phyloP scores from a whole-genome alignment of 1,284 basidiomycete species.

The Austroboletus novae-zelandiae region DNA sequence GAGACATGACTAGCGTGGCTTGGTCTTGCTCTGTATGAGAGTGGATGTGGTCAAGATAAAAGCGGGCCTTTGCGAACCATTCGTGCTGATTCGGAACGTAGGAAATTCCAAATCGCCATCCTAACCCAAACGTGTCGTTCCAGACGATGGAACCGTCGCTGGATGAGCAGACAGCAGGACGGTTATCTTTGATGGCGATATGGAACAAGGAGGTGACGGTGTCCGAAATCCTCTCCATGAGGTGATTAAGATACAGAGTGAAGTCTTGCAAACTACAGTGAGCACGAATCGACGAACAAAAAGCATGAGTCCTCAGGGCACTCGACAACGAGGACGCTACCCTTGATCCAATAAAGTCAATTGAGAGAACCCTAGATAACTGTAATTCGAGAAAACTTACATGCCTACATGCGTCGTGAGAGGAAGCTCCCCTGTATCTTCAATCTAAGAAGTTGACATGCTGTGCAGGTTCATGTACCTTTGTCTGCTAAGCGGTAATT shows the following conservation, averaged over 20 bases:
- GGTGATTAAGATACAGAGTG: neutral
- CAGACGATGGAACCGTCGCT: constrained; percentile 13
- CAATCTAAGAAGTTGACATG: neutral
- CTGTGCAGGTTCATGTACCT: neutral
- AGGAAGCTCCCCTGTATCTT: too few relatives aligned
- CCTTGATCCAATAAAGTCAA: too few relatives aligned
- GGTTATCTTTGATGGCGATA: constrained; percentile 20
- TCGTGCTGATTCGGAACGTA: constrained; percentile 4
- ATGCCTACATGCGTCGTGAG: too few relatives aligned
- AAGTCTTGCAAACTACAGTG: too few relatives aligned
- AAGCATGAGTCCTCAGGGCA: too few relatives aligned
- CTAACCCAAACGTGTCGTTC: constrained; percentile 29
- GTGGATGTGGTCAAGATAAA: constrained; percentile 30
- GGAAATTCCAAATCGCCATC: constrained; percentile 30
- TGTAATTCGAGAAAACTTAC: too few relatives aligned
- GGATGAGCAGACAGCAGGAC: constrained; percentile 17
- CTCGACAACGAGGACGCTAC: too few relatives aligned
- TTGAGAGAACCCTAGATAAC: too few relatives aligned
- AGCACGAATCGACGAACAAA: too few relatives aligned
- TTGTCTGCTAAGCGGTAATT: neutral
- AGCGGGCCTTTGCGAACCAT: constrained; percentile 26
- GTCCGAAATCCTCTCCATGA: constrained; percentile 30
- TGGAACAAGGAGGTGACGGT: constrained; percentile 28
- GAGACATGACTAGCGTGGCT: constrained; percentile 14
- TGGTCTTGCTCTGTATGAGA: constrained; percentile 21